Percentiles rank a stretch among this genome's conserved stretches.
Conservation (phyloP, 495 filamentous ascomycete species). For the Aspergillus cavernicola region DNA sequence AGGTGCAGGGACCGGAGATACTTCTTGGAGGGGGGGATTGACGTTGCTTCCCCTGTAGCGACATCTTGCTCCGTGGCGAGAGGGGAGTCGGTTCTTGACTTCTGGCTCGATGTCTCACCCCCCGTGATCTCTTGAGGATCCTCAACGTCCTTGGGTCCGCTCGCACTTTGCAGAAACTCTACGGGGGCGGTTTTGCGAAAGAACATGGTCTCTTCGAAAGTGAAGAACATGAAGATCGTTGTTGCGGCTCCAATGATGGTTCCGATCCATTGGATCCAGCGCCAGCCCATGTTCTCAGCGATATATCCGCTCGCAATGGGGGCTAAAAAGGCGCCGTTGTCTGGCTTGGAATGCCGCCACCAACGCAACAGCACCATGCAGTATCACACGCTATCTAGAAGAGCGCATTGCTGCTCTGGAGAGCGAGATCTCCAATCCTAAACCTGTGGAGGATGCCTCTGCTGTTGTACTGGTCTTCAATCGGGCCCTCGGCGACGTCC, state of each 20-base stretch:
- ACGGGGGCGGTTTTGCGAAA: not conserved
- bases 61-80: not conserved
- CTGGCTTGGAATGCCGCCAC: constrained; percentile 3
- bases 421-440: not conserved
- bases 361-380: not conserved
- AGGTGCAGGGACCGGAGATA: not conserved
- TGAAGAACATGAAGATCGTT: not conserved
- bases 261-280: not conserved
- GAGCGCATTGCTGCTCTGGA: not conserved
- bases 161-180: not conserved
- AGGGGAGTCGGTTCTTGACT: too few species aligned
- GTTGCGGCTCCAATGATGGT: not conserved
- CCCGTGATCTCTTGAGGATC: not conserved
- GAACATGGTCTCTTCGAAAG: constrained; percentile 8
- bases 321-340: constrained; percentile 45
- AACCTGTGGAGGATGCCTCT: too few species aligned
- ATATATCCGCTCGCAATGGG: not conserved
- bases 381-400: not conserved
- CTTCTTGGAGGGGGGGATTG: not conserved
- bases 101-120: too few species aligned
- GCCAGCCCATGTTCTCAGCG: not conserved
- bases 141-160: too few species aligned
- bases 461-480: not conserved
- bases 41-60: too few species aligned
- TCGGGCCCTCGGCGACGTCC: not conserved